A percentile compares a stretch with the other conserved stretches of the same genome.
These are phyloP conservation scores for Aspergillus steynii DNA, from an alignment of 495 filamentous ascomycete genomes.

Conservation along the genomic window DNA sequence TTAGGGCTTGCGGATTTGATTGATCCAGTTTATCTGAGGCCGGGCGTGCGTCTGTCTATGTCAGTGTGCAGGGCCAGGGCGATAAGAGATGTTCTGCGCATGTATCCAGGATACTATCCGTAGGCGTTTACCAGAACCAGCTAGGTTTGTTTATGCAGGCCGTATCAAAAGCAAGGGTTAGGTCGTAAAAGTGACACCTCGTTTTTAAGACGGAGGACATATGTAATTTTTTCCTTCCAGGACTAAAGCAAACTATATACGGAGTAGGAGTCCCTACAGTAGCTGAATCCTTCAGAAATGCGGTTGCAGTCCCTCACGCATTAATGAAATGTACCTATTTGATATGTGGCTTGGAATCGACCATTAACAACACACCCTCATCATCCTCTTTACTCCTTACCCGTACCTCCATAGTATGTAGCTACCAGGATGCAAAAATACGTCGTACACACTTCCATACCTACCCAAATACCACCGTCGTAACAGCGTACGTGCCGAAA, in stretches of 20 bases:
- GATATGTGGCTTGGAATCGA: too few relatives aligned
- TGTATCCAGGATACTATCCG: background rate
- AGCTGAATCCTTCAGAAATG: constrained; percentile 2
- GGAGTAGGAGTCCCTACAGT: constrained; percentile 9
- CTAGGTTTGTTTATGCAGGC: background rate
- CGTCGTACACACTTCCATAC: too few relatives aligned
- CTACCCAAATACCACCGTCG: too few relatives aligned
- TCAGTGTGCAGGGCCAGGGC: background rate
- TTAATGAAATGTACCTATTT: background rate
- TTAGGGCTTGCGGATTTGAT: background rate
- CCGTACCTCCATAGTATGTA: background rate
- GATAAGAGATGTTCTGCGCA: background rate
- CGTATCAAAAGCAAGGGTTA: background rate
- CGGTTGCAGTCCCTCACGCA: background rate
- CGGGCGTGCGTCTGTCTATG: background rate
- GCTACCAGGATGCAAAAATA: too few relatives aligned
- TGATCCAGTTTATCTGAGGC: background rate
- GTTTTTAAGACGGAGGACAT: background rate
- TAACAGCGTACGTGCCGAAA: too few relatives aligned
- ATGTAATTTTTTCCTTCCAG: background rate
- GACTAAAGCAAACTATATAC: background rate
- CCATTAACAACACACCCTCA: too few relatives aligned
- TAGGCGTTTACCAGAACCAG: background rate
- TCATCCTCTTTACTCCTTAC: too few relatives aligned
- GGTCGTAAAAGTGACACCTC: background rate